phyloP scores from a whole-genome alignment of 2,329 filamentous ascomycete species.

The Colletotrichum tamarilloi region DNA sequence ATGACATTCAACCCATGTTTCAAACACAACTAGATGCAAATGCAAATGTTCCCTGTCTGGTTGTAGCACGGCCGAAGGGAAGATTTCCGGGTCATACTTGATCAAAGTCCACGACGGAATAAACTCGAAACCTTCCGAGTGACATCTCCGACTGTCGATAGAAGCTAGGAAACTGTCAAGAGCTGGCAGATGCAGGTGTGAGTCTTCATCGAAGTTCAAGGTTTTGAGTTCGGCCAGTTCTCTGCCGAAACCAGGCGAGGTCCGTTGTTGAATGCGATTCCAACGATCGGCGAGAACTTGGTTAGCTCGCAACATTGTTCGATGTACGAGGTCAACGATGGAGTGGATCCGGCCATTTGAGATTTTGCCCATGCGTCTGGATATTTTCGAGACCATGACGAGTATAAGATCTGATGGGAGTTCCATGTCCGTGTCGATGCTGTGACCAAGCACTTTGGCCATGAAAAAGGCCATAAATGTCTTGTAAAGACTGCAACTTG shows the following conservation, averaged over 20 bases:
- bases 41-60: not conserved
- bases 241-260: not conserved
- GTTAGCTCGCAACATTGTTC: not conserved
- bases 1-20: slow-evolving; percentile 52
- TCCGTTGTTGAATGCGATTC: not conserved
- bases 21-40: slow-evolving; percentile 47
- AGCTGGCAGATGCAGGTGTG: slow-evolving; percentile 2
- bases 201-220: slow-evolving; percentile 36
- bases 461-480: slow-evolving; percentile 60
- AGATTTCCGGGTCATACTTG: not conserved
- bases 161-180: slow-evolving; percentile 1
- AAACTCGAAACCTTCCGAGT: not conserved
- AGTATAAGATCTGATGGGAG: slow-evolving; percentile 45
- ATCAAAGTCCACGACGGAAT: not conserved
- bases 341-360: slow-evolving; percentile 8
- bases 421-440: slow-evolving; percentile 15
- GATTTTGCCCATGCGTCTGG: slow-evolving; percentile 55
- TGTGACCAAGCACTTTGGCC: slow-evolving; percentile 45
- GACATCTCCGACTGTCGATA: not conserved
- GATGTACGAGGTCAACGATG: not conserved
- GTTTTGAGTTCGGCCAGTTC: not conserved
- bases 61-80: not conserved
- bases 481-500: slow-evolving; percentile 55
- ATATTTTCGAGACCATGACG: slow-evolving; percentile 56
- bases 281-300: not conserved